These are phyloP conservation scores for Diatrype stigma DNA, from an alignment of 2,329 filamentous ascomycete genomes.

Conservation along the genomic window DNA sequence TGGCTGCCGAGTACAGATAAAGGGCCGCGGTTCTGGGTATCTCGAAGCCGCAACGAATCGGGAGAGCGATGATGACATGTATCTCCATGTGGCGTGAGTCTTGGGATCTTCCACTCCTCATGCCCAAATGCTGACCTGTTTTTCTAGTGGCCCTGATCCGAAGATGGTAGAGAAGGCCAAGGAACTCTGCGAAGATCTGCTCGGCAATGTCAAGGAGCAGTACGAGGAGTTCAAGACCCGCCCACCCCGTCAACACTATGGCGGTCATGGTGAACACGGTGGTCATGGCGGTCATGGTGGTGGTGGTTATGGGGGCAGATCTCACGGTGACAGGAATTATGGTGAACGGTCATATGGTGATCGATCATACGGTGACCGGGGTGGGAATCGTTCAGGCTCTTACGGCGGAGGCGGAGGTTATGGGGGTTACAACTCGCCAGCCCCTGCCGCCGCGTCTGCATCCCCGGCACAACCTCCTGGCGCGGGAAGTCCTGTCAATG, in stretches of 20 bases:
- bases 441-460: slow-evolving; percentile 33
- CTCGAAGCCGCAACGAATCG: slow-evolving; percentile 81
- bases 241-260: slow-evolving; percentile 61
- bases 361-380: slow-evolving; percentile 31
- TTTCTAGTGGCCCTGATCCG: slow-evolving; percentile 73
- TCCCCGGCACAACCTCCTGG: slow-evolving; percentile 37
- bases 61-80: slow-evolving; percentile 96
- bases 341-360: slow-evolving; percentile 25
- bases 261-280: slow-evolving; percentile 38
- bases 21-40: slow-evolving; percentile 91
- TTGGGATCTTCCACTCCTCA: neutral
- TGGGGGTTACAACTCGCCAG: slow-evolving; percentile 35
- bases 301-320: slow-evolving; percentile 37
- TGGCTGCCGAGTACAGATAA: slow-evolving; percentile 94
- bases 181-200: slow-evolving; percentile 81
- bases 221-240: slow-evolving; percentile 89
- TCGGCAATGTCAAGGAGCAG: slow-evolving; percentile 80
- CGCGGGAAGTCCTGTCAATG: slow-evolving; percentile 37
- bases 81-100: slow-evolving; percentile 85
- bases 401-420: slow-evolving; percentile 31
- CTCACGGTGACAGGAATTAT: slow-evolving; percentile 33
- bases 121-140: slow-evolving; percentile 28
- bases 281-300: slow-evolving; percentile 23
- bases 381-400: slow-evolving; percentile 5
- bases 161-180: slow-evolving; percentile 83